Percentiles rank a stretch among this genome's conserved stretches.
These are phyloP conservation scores for Calonectria montana DNA, from an alignment of 2,329 filamentous ascomycete species.

Conservation along the genomic window DNA sequence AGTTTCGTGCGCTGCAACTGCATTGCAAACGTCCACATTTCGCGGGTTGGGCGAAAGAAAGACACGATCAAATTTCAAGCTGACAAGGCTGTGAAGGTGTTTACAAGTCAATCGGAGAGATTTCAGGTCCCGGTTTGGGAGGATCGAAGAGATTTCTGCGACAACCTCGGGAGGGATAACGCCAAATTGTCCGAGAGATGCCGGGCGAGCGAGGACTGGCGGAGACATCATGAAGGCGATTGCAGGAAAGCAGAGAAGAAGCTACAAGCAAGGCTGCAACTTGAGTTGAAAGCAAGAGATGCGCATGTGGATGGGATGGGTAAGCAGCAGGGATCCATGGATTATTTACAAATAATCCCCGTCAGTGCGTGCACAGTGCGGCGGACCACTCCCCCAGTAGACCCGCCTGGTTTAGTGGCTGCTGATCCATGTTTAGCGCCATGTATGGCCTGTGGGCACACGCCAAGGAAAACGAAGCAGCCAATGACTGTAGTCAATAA, in stretches of 20 bases:
- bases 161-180: not conserved
- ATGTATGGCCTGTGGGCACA: too few relatives aligned
- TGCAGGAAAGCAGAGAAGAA: not conserved
- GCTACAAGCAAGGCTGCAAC: not conserved
- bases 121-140: not conserved
- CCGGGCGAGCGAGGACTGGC: not conserved
- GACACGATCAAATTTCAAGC: slow-evolving; percentile 38
- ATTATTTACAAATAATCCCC: too few relatives aligned
- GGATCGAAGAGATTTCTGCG: not conserved
- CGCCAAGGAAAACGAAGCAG: too few relatives aligned
- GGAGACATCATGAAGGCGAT: not conserved
- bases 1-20: slow-evolving; percentile 49
- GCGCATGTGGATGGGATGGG: too few relatives aligned
- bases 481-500: too few relatives aligned
- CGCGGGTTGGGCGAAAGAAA: slow-evolving; percentile 55
- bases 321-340: too few relatives aligned
- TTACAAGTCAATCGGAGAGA: not conserved
- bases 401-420: too few relatives aligned
- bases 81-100: not conserved
- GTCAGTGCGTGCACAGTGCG: too few relatives aligned
- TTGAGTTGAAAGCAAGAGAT: too few relatives aligned
- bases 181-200: not conserved
- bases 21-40: slow-evolving; percentile 52
- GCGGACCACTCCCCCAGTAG: too few relatives aligned
- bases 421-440: too few relatives aligned